phyloP scores from a whole-genome alignment of 2,329 filamentous ascomycete genomes.

The Trichoderma polysporum region DNA sequence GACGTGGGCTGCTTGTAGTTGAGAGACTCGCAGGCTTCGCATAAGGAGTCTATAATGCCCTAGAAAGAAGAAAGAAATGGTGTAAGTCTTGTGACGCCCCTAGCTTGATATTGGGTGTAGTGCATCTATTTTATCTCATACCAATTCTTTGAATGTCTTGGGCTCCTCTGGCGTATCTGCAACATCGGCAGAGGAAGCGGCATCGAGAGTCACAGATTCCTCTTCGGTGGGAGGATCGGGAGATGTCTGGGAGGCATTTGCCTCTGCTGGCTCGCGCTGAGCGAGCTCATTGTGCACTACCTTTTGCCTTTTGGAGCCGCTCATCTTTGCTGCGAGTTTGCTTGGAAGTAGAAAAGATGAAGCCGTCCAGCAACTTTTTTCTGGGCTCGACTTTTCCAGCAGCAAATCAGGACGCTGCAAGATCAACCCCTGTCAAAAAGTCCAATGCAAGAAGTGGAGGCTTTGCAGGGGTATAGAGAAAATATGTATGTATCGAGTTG shows the following conservation, averaged over 20 bases:
- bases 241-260: conserved; percentile 19
- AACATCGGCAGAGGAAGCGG: conserved; percentile 34
- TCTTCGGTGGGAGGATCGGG: conserved; percentile 32
- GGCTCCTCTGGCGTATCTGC: conserved; percentile 33
- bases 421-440: conserved; percentile 1
- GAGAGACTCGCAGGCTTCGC: conserved; percentile 80
- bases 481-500: neutral
- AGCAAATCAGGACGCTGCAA: conserved; percentile 10
- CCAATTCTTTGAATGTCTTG: conserved; percentile 68
- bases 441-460: neutral
- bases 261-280: conserved; percentile 15
- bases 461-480: neutral
- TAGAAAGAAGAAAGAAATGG: conserved; percentile 30
- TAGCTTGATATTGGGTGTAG: neutral
- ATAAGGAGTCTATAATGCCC: conserved; percentile 83
- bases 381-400: neutral
- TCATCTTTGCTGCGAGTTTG: conserved; percentile 33
- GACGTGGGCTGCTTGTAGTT: conserved; percentile 85
- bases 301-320: conserved; percentile 44
- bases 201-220: conserved; percentile 38
- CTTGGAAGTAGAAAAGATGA: conserved; percentile 8
- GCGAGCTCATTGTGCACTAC: conserved; percentile 33
- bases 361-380: conserved; percentile 14
- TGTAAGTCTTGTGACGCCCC: conserved; percentile 19
- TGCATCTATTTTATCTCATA: conserved; percentile 31